Percentiles rank a stretch among this genome's conserved stretches.
These are phyloP conservation scores for Irpex rosettiformis DNA, from an alignment of 1,284 basidiomycete species.

Conservation along the genomic window DNA sequence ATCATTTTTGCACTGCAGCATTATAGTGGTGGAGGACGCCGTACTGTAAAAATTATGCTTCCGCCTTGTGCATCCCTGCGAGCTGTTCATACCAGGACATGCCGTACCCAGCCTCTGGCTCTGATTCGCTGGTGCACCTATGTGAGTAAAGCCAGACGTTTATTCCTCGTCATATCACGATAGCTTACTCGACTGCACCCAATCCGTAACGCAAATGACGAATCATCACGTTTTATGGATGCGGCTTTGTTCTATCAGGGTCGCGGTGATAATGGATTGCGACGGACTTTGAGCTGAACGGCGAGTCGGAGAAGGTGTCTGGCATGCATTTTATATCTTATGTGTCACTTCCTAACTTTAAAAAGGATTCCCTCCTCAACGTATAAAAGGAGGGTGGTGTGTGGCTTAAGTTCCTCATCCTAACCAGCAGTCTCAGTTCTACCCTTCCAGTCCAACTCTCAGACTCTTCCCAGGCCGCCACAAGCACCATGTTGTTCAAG, in stretches of 20 bases:
- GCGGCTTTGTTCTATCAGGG: neutral
- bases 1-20: neutral
- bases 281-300: neutral
- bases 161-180: neutral
- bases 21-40: neutral
- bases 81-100: too few species aligned
- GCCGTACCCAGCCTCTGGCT: too few species aligned
- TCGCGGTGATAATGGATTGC: neutral
- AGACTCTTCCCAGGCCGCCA: neutral
- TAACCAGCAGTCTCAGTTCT: slow-evolving; percentile 1
- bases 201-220: neutral
- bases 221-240: neutral
- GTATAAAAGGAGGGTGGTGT: neutral
- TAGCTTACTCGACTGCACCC: neutral
- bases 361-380: neutral
- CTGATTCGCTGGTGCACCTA: neutral
- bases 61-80: too few species aligned
- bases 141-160: neutral
- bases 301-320: neutral
- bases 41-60: too few species aligned
- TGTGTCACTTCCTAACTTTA: neutral
- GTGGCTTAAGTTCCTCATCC: neutral
- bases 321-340: neutral
- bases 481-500: slow-evolving; percentile 26
- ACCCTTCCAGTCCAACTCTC: neutral